Base-by-base conservation (phyloP, 208 protist genomes). In the Lotmaria passim region DNA sequence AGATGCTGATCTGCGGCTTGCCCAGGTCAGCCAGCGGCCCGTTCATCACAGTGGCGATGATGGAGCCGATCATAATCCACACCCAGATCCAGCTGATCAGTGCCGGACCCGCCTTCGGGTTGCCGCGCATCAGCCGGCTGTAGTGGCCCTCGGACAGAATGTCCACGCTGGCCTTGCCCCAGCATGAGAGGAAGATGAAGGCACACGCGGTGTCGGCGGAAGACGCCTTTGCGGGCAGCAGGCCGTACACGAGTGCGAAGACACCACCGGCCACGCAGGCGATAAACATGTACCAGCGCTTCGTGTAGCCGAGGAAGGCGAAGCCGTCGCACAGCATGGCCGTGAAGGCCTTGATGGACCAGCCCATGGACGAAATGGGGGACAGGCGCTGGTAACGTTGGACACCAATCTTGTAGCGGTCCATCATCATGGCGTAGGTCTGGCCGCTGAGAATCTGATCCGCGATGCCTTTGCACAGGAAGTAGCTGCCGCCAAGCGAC, bases 131-230 rank as follows among this genome's bases (percentile, higher is more conserved):
- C 48, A 91, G 55, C 17, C 84, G 81, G 34, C 81, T 91, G 85
- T 94, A 94, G 63, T 87, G 83, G 28, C 88, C 88, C 66, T 94
- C 77, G 7, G 83, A 88, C 10, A 94, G 79, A 55, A 91, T 88
- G 62, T 94, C 88, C 48, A 94, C 70, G 59, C 85, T 88, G 23
- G 83, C 80, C 68, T 83, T 89, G 47, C 81, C 72, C 43, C 75
- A 90, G 26, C 50, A 58, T 15, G 73, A 79, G 15, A 91, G 60
- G 59, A 91, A 90, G 68, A 90, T 72, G 33, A 91, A 73, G 19
- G 61, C 78, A 21, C 36, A 63, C 8, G 69, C 85, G 10, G 64
- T 59, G 19, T 81, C 46, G 28, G 78, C 85, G 47, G 75, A 81
- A 17, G 68, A 63, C 41, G 41, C 23, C 64, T 72, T 80, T n/a